Evolutionary conservation across 2,329 filamentous ascomycete genomes (phyloP).

Genomic region (Fusarium sp.): DNA sequence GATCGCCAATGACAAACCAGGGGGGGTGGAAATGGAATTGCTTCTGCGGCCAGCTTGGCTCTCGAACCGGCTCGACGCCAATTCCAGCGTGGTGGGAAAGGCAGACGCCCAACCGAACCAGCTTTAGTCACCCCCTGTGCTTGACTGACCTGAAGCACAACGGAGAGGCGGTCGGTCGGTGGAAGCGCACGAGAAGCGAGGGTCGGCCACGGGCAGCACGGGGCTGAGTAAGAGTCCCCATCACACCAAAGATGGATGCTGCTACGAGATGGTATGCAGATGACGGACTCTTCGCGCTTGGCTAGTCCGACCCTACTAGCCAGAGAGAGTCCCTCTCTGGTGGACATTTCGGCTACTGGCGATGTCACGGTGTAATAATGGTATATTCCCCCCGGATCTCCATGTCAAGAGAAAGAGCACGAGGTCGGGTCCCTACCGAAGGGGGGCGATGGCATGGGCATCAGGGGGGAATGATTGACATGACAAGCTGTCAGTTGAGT

Average conservation of each 20-base stretch:
- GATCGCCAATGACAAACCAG: background rate
- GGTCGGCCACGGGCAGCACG: background rate
- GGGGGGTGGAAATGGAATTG: conserved; percentile 1
- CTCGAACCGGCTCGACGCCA: conserved; percentile 12
- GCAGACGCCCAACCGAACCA: background rate
- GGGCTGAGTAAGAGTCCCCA: background rate
- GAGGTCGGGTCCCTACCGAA: background rate
- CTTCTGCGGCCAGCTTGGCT: conserved; percentile 4
- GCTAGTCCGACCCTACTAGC: conserved; percentile 5
- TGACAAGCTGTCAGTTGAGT: conserved; percentile 22
- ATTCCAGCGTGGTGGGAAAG: conserved; percentile 4
- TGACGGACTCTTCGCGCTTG: conserved; percentile 14
- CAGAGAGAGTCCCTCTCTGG: conserved; percentile 8
- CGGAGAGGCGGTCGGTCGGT: background rate
- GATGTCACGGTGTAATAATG: conserved; percentile 16
- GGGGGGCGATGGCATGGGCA: background rate
- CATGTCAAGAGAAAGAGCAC: background rate
- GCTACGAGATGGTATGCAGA: conserved; percentile 23
- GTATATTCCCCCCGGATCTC: conserved; percentile 24
- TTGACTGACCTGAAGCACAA: conserved; percentile 30
- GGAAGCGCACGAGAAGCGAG: conserved; percentile 7
- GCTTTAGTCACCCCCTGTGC: conserved; percentile 5
- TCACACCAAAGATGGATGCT: background rate
- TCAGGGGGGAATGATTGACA: background rate
- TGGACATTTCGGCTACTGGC: conserved; percentile 30